These are phyloP conservation scores for Alternaria tenuissima DNA, from an alignment of 2,329 filamentous ascomycete species.

Conservation along the genomic window DNA sequence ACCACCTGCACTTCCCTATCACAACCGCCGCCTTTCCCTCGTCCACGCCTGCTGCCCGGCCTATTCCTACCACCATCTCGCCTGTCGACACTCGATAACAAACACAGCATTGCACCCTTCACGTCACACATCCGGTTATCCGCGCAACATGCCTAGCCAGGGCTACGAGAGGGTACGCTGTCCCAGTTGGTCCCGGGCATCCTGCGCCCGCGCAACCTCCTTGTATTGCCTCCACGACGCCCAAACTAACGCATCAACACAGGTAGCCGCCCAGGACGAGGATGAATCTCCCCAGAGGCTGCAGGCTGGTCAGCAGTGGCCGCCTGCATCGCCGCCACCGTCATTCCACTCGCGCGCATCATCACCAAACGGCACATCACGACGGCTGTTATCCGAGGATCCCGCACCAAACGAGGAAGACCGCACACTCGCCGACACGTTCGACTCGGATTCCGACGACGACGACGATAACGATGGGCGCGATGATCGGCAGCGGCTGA, in stretches of 20 bases:
- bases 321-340: conserved; percentile 65
- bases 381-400: conserved; percentile 62
- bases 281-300: conserved; percentile 46
- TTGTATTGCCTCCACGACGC: not conserved
- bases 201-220: conserved; percentile 22
- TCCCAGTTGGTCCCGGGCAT: conserved; percentile 16
- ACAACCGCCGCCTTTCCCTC: conserved; percentile 14
- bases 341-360: conserved; percentile 89
- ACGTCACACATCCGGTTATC: conserved; percentile 14
- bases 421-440: conserved; percentile 88
- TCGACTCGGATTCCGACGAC: conserved; percentile 77
- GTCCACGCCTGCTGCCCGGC: conserved; percentile 11
- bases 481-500: conserved; percentile 86
- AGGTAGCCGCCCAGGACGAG: conserved; percentile 57
- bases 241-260: conserved; percentile 28
- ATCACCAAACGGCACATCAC: conserved; percentile 63
- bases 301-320: conserved; percentile 40
- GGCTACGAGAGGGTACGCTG: conserved; percentile 59
- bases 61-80: not conserved
- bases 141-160: conserved; percentile 55
- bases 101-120: not conserved
- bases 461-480: conserved; percentile 71
- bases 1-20: conserved; percentile 10
- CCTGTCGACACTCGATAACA: not conserved
- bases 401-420: conserved; percentile 68